Conservation (phyloP, 2,329 filamentous ascomycete species). For the Stagonosporopsis cucurbitacearum region DNA sequence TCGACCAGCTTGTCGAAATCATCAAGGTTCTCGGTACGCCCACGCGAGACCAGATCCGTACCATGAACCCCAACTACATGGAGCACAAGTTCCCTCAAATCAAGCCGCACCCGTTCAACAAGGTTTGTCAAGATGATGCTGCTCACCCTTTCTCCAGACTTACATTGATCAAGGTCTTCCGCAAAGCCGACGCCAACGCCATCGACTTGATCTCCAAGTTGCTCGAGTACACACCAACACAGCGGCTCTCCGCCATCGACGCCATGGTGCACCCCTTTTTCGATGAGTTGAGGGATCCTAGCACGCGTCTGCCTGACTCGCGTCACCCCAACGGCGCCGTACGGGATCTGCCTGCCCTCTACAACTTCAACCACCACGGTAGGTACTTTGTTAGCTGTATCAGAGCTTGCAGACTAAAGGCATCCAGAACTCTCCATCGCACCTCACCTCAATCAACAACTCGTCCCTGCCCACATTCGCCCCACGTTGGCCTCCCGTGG, state of each 20-base stretch:
- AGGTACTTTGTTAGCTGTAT: constrained; percentile 48
- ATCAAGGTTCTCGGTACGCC: constrained; percentile 98
- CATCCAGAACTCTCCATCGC: constrained; percentile 90
- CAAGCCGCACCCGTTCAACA: constrained; percentile 98
- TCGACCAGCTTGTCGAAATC: constrained; percentile 98
- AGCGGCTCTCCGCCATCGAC: constrained; percentile 89
- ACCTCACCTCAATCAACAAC: constrained; percentile 81
- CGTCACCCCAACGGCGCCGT: constrained; percentile 81
- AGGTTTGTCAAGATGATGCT: constrained; percentile 59
- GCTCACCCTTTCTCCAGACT: background rate
- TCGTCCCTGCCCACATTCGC: constrained; percentile 85
- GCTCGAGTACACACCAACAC: constrained; percentile 95
- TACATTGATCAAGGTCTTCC: constrained; percentile 72
- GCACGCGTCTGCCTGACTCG: constrained; percentile 89
- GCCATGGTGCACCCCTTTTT: constrained; percentile 99
- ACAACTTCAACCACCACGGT: constrained; percentile 96
- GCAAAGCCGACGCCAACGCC: constrained; percentile 89
- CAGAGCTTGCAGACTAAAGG: constrained; percentile 17
- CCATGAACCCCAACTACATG: constrained; percentile 99
- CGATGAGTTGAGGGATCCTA: constrained; percentile 92
- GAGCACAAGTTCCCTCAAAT: constrained; percentile 99
- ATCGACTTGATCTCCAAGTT: constrained; percentile 94
- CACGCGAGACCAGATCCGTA: constrained; percentile 96
- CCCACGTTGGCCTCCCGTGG: constrained; percentile 75
- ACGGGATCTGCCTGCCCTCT: constrained; percentile 84